phyloP scores from a whole-genome alignment of 2,329 filamentous ascomycete species.

The Metarhizium guizhouense region DNA sequence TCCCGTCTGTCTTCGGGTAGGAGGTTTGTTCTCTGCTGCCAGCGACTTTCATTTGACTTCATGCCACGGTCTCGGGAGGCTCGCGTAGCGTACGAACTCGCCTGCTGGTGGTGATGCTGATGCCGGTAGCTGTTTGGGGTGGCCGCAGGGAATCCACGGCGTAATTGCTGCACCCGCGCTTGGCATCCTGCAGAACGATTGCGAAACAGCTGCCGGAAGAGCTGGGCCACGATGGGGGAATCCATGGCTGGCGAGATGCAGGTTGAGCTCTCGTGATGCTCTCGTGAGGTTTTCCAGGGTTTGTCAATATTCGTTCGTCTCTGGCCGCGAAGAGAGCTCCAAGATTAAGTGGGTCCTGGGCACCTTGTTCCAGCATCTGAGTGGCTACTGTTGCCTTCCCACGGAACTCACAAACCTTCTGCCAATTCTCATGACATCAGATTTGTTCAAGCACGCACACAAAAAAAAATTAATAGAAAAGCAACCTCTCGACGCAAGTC shows the following conservation, averaged over 20 bases:
- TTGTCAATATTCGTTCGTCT: no score
- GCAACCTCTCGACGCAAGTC: no score
- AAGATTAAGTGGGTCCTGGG: not conserved
- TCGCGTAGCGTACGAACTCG: constrained; percentile 16
- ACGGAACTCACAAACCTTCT: not conserved
- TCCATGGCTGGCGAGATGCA: constrained; percentile 54
- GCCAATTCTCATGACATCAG: constrained; percentile 17
- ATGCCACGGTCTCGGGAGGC: constrained; percentile 29
- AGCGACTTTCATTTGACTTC: constrained; percentile 56
- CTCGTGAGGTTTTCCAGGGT: not conserved
- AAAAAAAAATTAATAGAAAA: no score
- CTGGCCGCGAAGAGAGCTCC: not conserved
- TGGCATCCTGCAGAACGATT: constrained; percentile 38
- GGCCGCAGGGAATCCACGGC: not conserved
- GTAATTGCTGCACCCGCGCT: constrained; percentile 9
- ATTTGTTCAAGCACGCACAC: constrained; percentile 2
- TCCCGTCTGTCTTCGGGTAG: constrained; percentile 68
- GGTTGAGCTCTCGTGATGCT: not conserved
- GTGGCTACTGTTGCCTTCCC: not conserved
- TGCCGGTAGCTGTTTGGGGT: not conserved
- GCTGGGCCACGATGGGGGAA: constrained; percentile 64
- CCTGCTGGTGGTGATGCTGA: constrained; percentile 12
- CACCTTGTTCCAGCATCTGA: not conserved
- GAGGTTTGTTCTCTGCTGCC: constrained; percentile 75
- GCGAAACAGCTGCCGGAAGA: constrained; percentile 79